Evolutionary conservation across 768 basidiomycete species (phyloP).

Genomic region (Hericium coralloides): DNA sequence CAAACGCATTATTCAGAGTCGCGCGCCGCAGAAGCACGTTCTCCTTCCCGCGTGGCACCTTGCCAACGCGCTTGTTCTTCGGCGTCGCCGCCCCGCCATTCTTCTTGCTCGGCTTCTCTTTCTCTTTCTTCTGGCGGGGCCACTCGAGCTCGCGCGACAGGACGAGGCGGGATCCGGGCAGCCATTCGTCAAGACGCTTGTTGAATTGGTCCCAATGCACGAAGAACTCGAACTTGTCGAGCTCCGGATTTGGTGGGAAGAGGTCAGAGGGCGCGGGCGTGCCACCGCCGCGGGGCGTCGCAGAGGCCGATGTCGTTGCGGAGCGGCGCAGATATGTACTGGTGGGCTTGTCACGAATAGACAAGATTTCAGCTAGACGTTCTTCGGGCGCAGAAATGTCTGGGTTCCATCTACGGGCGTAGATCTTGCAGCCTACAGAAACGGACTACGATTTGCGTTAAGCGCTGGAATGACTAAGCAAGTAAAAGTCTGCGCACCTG

Average conservation of each 20-base stretch:
- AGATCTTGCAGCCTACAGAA: slow-evolving; percentile 92
- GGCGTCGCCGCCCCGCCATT: slow-evolving; percentile 24
- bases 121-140: slow-evolving; percentile 84
- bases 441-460: slow-evolving; percentile 49
- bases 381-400: slow-evolving; percentile 70
- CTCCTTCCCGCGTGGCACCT: slow-evolving; percentile 16
- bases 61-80: slow-evolving; percentile 13
- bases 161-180: slow-evolving; percentile 79
- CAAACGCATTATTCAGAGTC: slow-evolving; percentile 27
- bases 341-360: slow-evolving; percentile 80
- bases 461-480: slow-evolving; percentile 13
- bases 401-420: slow-evolving; percentile 70
- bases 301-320: slow-evolving; percentile 21
- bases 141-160: slow-evolving; percentile 84
- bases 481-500: slow-evolving; percentile 41
- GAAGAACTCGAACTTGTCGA: slow-evolving; percentile 85
- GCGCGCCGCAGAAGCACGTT: slow-evolving; percentile 24
- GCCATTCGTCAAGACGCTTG: slow-evolving; percentile 98
- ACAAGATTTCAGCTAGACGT: slow-evolving; percentile 91
- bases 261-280: slow-evolving; percentile 31
- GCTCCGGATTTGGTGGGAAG: slow-evolving; percentile 39
- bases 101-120: slow-evolving; percentile 49
- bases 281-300: not conserved
- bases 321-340: slow-evolving; percentile 48
- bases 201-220: slow-evolving; percentile 99